Base-by-base conservation (phyloP, 2,329 filamentous ascomycete genomes). In the Colletotrichum truncatum region DNA sequence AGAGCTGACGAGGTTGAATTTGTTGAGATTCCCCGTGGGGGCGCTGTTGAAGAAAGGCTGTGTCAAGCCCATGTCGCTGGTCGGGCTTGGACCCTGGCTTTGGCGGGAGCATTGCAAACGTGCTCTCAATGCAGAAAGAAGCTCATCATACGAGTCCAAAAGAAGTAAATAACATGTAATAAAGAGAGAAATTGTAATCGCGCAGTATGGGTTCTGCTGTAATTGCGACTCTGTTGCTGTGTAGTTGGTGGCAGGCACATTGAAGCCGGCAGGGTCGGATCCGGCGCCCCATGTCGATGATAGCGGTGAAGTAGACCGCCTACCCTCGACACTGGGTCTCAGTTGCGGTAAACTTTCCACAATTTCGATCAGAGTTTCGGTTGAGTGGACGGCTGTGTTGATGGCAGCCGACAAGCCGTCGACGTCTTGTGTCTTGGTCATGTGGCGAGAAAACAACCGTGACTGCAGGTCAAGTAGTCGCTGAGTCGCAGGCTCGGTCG, bases 101-200 rank as follows among this genome's bases (percentile, higher is more conserved):
- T 66, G 63, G 9, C 57, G 57, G 8, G 63, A 51, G 28, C 57
- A 56, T 25, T 62, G 63, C 18, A 66, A 10, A n/a, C 49, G 49
- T 11, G 57, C 49, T 21, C 51, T 49, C 4, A 63, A 26, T 21
- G 43, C 43, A 2, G 32, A 21, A 8, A 66, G 57, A 8, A 66
- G 51, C 14, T 66, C 49, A 3, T 66, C 63, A 23, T 63, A 63
- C 4, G 36, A 45, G 3, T 66, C 63, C 36, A 66, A 26, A 6
- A 66, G 63, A 39, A 66, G 32, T 12, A 63, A 36, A 26, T 66
- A 62, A n/a, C 28, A 45, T 6, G 63, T 63, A 8, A 62, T 66
- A 43, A 51, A 56, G 5, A 66, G 63, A 21, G 57, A 66, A 30
- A 56, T 56, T 3, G 36, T 39, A 6, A 66, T 53, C 8, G 63